Evolutionary conservation across 805 yeast genomes (phyloP).

Genomic region (Wickerhamomyces silvicola): DNA sequence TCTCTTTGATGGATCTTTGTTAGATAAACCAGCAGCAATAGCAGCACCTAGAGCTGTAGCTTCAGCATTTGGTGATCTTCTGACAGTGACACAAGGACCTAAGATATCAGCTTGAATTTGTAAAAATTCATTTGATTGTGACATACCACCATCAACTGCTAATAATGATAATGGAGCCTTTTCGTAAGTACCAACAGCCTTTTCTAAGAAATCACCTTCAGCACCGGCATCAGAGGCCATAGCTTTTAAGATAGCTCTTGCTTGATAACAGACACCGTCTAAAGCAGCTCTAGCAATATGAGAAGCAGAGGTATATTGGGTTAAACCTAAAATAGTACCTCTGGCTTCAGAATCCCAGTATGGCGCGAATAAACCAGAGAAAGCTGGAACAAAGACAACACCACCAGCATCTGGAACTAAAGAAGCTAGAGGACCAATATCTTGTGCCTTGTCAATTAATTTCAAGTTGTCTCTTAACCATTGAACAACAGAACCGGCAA

Average conservation of each 20-base stretch:
- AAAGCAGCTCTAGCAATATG: conserved; percentile 93
- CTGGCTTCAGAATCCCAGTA: conserved; percentile 92
- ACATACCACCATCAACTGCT: conserved; percentile 95
- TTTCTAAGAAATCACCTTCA: conserved; percentile 46
- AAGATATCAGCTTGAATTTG: conserved; percentile 90
- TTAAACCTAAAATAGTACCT: conserved; percentile 89
- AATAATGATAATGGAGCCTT: conserved; percentile 47
- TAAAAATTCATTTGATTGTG: conserved; percentile 83
- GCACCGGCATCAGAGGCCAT: conserved; percentile 83
- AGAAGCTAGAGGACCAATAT: conserved; percentile 85
- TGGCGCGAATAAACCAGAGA: conserved; percentile 91
- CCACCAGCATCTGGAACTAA: conserved; percentile 81
- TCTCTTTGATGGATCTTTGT: conserved; percentile 43
- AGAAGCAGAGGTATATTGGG: conserved; percentile 85
- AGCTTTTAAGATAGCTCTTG: conserved; percentile 81
- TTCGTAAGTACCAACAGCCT: conserved; percentile 33
- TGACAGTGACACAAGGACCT: conserved; percentile 80
- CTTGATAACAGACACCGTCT: conserved; percentile 93
- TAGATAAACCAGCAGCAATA: conserved; percentile 81
- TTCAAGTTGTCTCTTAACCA: conserved; percentile 91
- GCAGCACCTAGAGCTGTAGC: conserved; percentile 97
- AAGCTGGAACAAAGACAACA: conserved; percentile 91
- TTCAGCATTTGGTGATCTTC: conserved; percentile 76
- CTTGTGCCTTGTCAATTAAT: conserved; percentile 72
- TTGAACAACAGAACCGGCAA: conserved; percentile 89